These are phyloP conservation scores for Achlya hypogyna DNA, from an alignment of 352 stramenopile species.

Conservation along the genomic window DNA sequence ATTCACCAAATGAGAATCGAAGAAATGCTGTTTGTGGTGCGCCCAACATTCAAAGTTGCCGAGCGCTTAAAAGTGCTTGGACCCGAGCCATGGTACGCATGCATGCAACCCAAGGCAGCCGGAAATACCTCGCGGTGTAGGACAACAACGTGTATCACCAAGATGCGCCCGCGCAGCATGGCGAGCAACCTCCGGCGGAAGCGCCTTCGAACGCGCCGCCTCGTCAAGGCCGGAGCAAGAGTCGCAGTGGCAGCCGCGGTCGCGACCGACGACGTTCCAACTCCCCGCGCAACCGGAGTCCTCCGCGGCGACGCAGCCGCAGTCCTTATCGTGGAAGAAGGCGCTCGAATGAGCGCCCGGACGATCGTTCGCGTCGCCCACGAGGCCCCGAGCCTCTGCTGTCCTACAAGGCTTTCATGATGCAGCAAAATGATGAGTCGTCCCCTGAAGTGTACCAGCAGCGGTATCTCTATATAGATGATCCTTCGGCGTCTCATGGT, in stretches of 20 bases:
- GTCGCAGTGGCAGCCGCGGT: slow-evolving; percentile 10
- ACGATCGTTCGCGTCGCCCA: background rate
- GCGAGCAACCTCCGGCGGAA: background rate
- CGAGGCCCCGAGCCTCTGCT: slow-evolving; percentile 48
- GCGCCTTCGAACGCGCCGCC: background rate
- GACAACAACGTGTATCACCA: background rate
- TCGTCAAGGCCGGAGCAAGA: background rate
- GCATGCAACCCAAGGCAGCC: background rate
- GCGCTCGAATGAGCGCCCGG: slow-evolving; percentile 6
- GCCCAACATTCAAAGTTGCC: background rate
- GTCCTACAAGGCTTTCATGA: slow-evolving; percentile 85
- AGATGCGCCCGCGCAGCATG: background rate
- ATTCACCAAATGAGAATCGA: background rate
- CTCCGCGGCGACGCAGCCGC: slow-evolving; percentile 11
- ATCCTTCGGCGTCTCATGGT: background rate
- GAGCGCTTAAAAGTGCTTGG: background rate
- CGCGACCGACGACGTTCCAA: slow-evolving; percentile 11
- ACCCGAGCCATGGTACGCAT: background rate
- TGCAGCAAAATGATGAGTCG: slow-evolving; percentile 73
- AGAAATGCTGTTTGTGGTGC: slow-evolving; percentile 5
- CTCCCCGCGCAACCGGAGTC: slow-evolving; percentile 10
- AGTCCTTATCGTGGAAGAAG: slow-evolving; percentile 16
- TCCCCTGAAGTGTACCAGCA: slow-evolving; percentile 77
- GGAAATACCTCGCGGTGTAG: background rate
- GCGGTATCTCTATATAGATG: slow-evolving; percentile 21